phyloP scores from a whole-genome alignment of 2,329 filamentous ascomycete genomes.

The Trichoderma sp. region DNA sequence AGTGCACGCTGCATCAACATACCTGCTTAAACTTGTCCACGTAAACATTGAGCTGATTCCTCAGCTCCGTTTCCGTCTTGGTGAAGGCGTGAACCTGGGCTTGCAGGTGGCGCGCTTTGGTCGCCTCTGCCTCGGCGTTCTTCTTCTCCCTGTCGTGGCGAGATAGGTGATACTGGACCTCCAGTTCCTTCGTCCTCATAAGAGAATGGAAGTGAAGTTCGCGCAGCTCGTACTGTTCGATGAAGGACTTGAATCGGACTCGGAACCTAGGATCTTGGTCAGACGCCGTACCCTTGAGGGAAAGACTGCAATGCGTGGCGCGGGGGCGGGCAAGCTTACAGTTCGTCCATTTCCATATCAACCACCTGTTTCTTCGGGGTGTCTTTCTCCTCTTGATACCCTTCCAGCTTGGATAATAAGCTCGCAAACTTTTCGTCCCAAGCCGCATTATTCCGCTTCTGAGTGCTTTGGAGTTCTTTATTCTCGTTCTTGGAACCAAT shows the following conservation, averaged over 20 bases:
- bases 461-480: slow-evolving; percentile 82
- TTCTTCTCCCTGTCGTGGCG: slow-evolving; percentile 90
- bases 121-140: slow-evolving; percentile 77
- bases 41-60: slow-evolving; percentile 96
- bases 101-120: slow-evolving; percentile 81
- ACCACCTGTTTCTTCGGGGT: slow-evolving; percentile 77
- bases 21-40: slow-evolving; percentile 99
- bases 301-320: neutral
- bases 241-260: slow-evolving; percentile 86
- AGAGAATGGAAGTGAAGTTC: slow-evolving; percentile 92
- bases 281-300: neutral
- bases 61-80: slow-evolving; percentile 89
- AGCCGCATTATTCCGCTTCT: slow-evolving; percentile 78
- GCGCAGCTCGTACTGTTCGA: slow-evolving; percentile 94
- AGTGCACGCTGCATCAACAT: slow-evolving; percentile 42
- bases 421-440: slow-evolving; percentile 84
- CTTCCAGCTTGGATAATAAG: slow-evolving; percentile 81
- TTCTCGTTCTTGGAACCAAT: slow-evolving; percentile 72
- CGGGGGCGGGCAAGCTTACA: slow-evolving; percentile 59
- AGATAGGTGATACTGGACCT: slow-evolving; percentile 88
- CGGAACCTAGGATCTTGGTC: slow-evolving; percentile 64
- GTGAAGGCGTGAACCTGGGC: slow-evolving; percentile 92
- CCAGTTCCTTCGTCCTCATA: slow-evolving; percentile 91
- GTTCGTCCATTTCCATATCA: slow-evolving; percentile 85
- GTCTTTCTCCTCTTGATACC: slow-evolving; percentile 84